phyloP scores from a whole-genome alignment of 1,139 yeast genomes.

The Scheffersomyces lignicola region DNA sequence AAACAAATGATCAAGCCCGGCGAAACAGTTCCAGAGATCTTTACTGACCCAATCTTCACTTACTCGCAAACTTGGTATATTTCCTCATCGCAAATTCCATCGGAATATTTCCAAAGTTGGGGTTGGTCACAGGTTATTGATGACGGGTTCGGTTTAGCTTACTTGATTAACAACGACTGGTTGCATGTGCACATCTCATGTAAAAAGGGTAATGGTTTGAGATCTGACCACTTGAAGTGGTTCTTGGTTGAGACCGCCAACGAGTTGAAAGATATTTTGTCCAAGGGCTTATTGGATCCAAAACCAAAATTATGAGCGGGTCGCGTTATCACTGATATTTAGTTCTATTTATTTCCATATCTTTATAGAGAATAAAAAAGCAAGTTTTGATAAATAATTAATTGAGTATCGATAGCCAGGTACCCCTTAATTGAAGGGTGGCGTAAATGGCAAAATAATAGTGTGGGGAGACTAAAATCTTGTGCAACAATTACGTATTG shows the following conservation, averaged over 20 bases:
- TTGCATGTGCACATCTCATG: conserved; percentile 83
- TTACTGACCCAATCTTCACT: conserved; percentile 70
- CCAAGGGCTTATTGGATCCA: conserved; percentile 35
- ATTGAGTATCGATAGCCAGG: no score
- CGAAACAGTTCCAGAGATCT: conserved; percentile 68
- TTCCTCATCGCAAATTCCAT: conserved; percentile 87
- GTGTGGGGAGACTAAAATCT: no score
- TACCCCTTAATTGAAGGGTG: no score
- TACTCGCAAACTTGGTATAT: conserved; percentile 86
- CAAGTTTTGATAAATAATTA: no score
- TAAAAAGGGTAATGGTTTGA: conserved; percentile 67
- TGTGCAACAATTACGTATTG: no score
- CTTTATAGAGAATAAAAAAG: no score
- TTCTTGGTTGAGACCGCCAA: conserved; percentile 79
- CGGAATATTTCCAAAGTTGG: conserved; percentile 87
- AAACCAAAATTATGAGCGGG: conserved; percentile 39
- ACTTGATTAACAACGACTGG: conserved; percentile 86
- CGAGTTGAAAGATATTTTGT: conserved; percentile 71
- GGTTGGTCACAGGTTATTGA: conserved; percentile 97
- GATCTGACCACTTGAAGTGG: conserved; percentile 65
- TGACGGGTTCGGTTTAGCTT: conserved; percentile 91
- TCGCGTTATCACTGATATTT: no score
- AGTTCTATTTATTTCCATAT: no score
- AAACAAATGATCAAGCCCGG: conserved; percentile 66
- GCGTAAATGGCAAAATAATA: no score